phyloP scores from a whole-genome alignment of 192 early-diverging fungal genomes.

The Podila clonocystis region DNA sequence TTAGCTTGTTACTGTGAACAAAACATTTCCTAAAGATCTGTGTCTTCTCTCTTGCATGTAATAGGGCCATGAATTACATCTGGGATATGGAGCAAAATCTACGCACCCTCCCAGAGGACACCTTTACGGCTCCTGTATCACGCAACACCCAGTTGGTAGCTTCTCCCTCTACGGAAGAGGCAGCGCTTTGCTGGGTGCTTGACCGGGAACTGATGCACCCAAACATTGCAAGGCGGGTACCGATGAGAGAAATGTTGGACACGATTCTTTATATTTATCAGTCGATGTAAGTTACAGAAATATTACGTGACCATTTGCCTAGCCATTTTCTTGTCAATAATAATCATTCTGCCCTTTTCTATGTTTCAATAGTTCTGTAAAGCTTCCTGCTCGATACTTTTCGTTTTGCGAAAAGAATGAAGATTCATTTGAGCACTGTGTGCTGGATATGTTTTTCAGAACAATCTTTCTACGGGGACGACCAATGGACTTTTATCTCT shows the following conservation, averaged over 20 bases:
- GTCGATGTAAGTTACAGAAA: neutral
- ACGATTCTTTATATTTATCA: neutral
- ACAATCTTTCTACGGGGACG: neutral
- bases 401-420: neutral
- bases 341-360: neutral
- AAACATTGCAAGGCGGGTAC: neutral
- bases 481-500: slow-evolving; percentile 3
- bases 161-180: neutral
- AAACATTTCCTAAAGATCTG: too few relatives aligned
- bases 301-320: too few relatives aligned
- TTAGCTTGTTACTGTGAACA: too few relatives aligned
- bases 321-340: too few relatives aligned
- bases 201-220: neutral
- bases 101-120: neutral
- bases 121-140: neutral
- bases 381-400: neutral
- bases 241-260: neutral
- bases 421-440: neutral
- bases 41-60: too few relatives aligned
- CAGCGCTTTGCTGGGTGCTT: neutral
- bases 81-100: neutral
- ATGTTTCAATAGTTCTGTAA: neutral
- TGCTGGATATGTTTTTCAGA: neutral
- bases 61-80: neutral
- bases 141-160: neutral